Evolutionary conservation across 352 stramenopile species (phyloP), one percentile per base, ranked within the genome.

Genomic region (Pythium diclinum): DNA sequence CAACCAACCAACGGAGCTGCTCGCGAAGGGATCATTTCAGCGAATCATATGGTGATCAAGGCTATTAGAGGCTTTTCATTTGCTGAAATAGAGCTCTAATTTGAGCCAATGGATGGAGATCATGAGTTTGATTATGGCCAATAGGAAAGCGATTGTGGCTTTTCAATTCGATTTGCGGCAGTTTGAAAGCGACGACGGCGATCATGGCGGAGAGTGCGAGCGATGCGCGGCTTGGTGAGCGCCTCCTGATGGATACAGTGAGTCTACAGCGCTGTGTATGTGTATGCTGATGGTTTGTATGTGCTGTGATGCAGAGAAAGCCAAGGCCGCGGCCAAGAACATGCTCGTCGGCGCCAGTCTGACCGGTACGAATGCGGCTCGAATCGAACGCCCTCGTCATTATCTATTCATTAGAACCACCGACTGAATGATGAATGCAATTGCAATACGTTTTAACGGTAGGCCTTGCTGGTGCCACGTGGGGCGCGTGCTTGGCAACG

Each of bases 271-370:
- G 30, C 10, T n/a, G 60, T 33, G 17, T 21, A 32, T 36, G 23
- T 54, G 34, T 51, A 46, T 16, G 44, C 16, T 46, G 2, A 30
- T 62, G 30, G 9, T 33, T 9, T 36, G 13, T 28, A 32, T 23
- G n/a, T 48, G 36, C 1, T 56, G 34, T 59, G 42, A 6, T 48
- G n/a, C 53, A 89, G 83, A 81, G 17, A 92, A 92, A 63, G 74
- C 75, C 44, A 92, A 91, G 74, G 67, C 44, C 17, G 76, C 81
- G 34, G 74, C 82, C 30, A 88, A 87, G 67, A 76, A 77, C 71
- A 89, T 92, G 83, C 75, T 92, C 38, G 68, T 76, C 8, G 83
- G 83, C 28, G 81, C 77, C 30, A 80, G 67, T 47, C 70, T 91
- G 67, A 71, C 77, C 19, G 81, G 75, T 80, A 30, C 13, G 61